Evolutionary conservation across 2,329 filamentous ascomycete species (phyloP).

Genomic region (Colletotrichum sp.): DNA sequence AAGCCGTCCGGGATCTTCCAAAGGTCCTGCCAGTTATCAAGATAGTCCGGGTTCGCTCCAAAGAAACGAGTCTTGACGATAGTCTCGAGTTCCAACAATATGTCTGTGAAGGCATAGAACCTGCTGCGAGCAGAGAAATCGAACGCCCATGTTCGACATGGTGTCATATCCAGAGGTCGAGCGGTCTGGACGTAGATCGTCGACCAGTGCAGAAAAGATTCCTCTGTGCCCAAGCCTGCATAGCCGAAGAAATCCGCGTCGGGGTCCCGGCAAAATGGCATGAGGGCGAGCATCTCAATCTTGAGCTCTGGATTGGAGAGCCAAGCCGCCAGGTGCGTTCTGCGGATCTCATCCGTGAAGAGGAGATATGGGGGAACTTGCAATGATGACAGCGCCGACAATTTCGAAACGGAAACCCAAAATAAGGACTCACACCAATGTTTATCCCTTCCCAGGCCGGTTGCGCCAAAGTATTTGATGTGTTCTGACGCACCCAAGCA

Average conservation of each 20-base stretch:
- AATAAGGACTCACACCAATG: background rate
- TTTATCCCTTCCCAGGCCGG: background rate
- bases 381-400: background rate
- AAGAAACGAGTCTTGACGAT: background rate
- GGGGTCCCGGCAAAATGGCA: background rate
- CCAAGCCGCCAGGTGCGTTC: background rate
- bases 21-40: background rate
- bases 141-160: too few species aligned
- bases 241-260: background rate
- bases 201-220: background rate
- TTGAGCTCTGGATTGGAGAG: background rate
- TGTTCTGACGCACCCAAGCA: background rate
- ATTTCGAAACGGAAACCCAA: background rate
- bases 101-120: too few species aligned
- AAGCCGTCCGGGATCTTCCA: background rate
- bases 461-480: background rate
- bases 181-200: background rate
- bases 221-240: too few species aligned
- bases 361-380: background rate
- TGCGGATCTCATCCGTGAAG: background rate
- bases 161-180: background rate
- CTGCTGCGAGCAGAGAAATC: too few species aligned
- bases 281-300: background rate
- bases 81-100: background rate
- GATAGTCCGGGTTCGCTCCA: background rate